Conservation (phyloP, 2,329 filamentous ascomycete species). For the Monosporascus sp. region DNA sequence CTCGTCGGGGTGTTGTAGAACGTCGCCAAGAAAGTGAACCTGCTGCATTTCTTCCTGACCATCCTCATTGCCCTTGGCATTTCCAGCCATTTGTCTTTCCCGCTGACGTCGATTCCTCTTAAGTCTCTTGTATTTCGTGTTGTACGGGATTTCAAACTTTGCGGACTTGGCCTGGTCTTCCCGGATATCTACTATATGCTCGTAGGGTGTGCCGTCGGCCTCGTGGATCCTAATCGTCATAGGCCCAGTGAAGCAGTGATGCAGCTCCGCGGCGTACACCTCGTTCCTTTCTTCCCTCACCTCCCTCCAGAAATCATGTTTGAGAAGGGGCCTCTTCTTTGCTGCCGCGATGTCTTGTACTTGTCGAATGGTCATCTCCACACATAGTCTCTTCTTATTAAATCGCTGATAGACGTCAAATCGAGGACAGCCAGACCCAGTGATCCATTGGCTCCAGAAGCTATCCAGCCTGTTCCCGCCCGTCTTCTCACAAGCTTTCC, state of each 20-base stretch:
- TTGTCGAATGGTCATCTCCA: conserved; percentile 86
- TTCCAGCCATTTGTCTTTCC: conserved; percentile 48
- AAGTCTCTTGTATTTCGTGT: conserved; percentile 96
- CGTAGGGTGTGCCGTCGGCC: conserved; percentile 95
- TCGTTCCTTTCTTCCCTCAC: conserved; percentile 72
- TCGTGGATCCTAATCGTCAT: conserved; percentile 99
- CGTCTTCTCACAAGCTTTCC: conserved; percentile 79
- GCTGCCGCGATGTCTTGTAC: conserved; percentile 48
- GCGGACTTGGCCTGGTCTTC: conserved; percentile 68
- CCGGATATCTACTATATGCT: conserved; percentile 94
- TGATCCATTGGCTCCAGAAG: conserved; percentile 93
- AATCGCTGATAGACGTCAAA: conserved; percentile 86
- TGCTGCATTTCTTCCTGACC: conserved; percentile 75
- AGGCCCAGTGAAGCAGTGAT: conserved; percentile 84
- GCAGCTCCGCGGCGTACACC: conserved; percentile 63
- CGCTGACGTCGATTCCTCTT: conserved; percentile 70
- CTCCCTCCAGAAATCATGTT: conserved; percentile 74
- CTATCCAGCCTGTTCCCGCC: conserved; percentile 80
- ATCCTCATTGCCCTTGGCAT: conserved; percentile 43
- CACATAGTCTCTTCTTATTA: conserved; percentile 95
- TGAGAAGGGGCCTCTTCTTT: conserved; percentile 53
- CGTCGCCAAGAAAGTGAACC: conserved; percentile 87
- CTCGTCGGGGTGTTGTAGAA: conserved; percentile 78
- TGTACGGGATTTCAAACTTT: conserved; percentile 94
- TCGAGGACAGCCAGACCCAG: conserved; percentile 79